Evolutionary conservation across 257 asterid genomes (phyloP).

Genomic region (Vinca minor): DNA sequence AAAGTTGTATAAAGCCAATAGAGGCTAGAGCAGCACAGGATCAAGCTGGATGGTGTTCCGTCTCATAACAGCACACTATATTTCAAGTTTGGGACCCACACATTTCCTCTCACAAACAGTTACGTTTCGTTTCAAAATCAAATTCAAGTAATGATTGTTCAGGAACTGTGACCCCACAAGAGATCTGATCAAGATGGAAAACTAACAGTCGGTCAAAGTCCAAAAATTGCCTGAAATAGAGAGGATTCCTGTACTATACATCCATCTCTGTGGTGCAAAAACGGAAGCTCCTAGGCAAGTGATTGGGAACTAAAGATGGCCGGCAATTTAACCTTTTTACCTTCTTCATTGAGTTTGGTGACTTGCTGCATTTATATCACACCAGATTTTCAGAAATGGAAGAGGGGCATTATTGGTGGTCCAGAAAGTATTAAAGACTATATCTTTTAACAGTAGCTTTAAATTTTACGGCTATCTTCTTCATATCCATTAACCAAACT

Average conservation of each 20-base stretch:
- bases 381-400: constrained; percentile 8
- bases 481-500: neutral
- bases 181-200: neutral
- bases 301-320: too few species aligned
- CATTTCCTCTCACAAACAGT: too few species aligned
- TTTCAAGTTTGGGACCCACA: too few species aligned
- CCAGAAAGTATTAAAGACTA: constrained; percentile 7
- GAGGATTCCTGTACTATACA: neutral
- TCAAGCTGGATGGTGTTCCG: too few species aligned
- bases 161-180: constrained; percentile 1
- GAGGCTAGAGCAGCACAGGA: too few species aligned
- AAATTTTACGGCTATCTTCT: neutral
- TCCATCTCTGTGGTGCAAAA: neutral
- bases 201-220: neutral
- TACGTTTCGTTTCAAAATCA: too few species aligned
- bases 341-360: constrained; percentile 1
- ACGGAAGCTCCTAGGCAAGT: constrained; percentile 5
- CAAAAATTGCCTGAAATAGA: constrained; percentile 3
- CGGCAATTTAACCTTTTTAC: neutral
- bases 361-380: constrained; percentile 10
- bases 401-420: constrained; percentile 1
- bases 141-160: constrained; percentile 6
- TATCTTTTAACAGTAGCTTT: constrained; percentile 1
- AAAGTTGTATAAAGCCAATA: too few species aligned
- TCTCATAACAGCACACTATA: too few species aligned